Evolutionary conservation across 805 yeast genomes (phyloP).

Genomic region (Millerozyma miso): DNA sequence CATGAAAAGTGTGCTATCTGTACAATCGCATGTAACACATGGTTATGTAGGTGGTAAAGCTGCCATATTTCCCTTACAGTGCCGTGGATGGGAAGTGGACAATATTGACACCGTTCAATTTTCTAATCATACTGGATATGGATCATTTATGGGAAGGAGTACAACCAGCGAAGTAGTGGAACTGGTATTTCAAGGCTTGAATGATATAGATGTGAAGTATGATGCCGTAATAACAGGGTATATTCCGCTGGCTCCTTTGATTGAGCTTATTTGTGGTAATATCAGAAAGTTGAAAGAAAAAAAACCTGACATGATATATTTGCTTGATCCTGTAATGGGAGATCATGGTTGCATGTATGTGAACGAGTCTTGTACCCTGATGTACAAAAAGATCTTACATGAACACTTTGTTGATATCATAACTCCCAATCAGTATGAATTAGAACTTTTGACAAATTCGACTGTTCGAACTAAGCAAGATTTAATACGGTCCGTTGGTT

Average conservation of each 20-base stretch:
- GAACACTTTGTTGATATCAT: conserved; percentile 64
- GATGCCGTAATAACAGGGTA: conserved; percentile 65
- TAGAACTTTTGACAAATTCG: conserved; percentile 62
- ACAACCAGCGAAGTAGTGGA: conserved; percentile 42
- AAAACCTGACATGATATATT: conserved; percentile 42
- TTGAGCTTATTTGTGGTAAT: conserved; percentile 31
- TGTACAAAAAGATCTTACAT: conserved; percentile 40
- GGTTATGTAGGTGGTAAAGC: conserved; percentile 95
- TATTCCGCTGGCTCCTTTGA: conserved; percentile 53
- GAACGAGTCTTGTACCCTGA: conserved; percentile 38
- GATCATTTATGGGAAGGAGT: conserved; percentile 56
- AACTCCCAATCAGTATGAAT: conserved; percentile 90
- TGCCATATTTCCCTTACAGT: conserved; percentile 83
- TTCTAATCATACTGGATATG: conserved; percentile 92
- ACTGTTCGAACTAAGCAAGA: conserved; percentile 36
- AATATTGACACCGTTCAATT: conserved; percentile 81
- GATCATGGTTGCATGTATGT: conserved; percentile 73
- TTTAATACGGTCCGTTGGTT: conserved; percentile 43
- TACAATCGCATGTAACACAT: conserved; percentile 91
- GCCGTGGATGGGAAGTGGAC: conserved; percentile 90
- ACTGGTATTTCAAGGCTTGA: conserved; percentile 54
- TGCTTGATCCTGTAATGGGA: conserved; percentile 79
- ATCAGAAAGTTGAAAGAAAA: conserved; percentile 31
- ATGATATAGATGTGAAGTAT: conserved; percentile 40
- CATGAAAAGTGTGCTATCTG: conserved; percentile 20